Evolutionary conservation across 2,329 filamentous ascomycete genomes (phyloP).

Genomic region (Ophiostoma piceae): DNA sequence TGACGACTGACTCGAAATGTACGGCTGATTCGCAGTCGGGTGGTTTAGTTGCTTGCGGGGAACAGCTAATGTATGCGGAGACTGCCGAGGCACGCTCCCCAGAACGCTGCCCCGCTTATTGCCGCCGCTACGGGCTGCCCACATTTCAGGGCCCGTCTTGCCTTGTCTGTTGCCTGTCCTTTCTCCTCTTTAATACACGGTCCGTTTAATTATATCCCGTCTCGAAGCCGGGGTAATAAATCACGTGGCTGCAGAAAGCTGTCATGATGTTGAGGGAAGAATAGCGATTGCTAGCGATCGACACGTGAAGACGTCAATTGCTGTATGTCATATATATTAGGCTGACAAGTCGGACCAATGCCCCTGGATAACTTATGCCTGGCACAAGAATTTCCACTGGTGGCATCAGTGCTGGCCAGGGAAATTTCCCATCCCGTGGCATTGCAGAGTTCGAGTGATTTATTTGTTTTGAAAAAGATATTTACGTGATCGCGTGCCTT

Average conservation of each 20-base stretch:
- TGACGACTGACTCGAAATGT: neutral
- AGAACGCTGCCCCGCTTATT: neutral
- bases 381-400: neutral
- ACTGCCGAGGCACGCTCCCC: conserved; percentile 9
- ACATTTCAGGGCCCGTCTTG: neutral
- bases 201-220: neutral
- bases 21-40: neutral
- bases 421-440: neutral
- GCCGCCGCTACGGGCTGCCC: conserved; percentile 6
- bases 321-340: too few species aligned
- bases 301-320: too few species aligned
- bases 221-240: neutral
- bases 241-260: neutral
- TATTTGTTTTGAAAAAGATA: too few species aligned
- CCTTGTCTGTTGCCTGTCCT: neutral
- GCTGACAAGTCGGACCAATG: neutral
- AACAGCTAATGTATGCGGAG: neutral
- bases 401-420: neutral
- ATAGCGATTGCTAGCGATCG: too few species aligned
- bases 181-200: neutral
- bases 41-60: conserved; percentile 1
- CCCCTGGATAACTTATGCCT: neutral
- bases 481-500: neutral
- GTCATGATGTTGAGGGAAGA: neutral
- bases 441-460: neutral